Base-by-base conservation (phyloP, 2,329 filamentous ascomycete species). In the Alternaria alternata region DNA sequence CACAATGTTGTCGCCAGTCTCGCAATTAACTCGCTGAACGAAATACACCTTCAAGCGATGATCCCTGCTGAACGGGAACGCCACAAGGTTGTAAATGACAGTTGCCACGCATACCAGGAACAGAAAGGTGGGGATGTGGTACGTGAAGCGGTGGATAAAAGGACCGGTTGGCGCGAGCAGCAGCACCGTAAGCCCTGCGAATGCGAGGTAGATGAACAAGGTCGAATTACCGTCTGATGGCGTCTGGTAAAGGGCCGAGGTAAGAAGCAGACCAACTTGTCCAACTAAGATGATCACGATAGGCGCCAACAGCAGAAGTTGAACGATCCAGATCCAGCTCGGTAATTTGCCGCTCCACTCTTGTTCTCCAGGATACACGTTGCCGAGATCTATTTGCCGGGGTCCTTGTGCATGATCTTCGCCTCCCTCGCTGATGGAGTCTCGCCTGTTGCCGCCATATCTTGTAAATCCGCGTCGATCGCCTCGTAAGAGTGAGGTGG, bases 1-100 rank as follows among this genome's bases (percentile, higher is more conserved):
- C 41, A 94, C 91, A 2, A 81, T 82, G 66, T 93, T 92, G 14
- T 84, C 81, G n/a, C 89, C 89, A 4, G 84, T 87, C 66, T 84
- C 91, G 9, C 97, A 85, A 66, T 97, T 87, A 48, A 97, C 83
- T 9, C 87, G 86, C 75, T 99, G 94, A 51, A 91, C 83, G 77
- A 98, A 97, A 78, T 89, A 96, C 48, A 94, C 84, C 78, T 98
- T 98, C 77, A 96, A 88, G 38, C 92, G 87, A 74, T 89, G 91
- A 60, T 88, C 85, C 22, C 86, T 81, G 0, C 92, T 95, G 79
- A 98, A 98, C 0, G 95, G 95, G 77, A 97, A 97, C 1, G 91
- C 92, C 3, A 87, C 80, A 5, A 97, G 86, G 73, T 96, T 96
- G 82, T 97, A 98, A 57, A 94, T 85, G 28, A 96, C 80, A 1